A percentile compares a stretch with the other conserved stretches of the same genome.
Evolutionary conservation across 108 stramenopile species (phyloP).

Genomic region (Discostella pseudostelligera): DNA sequence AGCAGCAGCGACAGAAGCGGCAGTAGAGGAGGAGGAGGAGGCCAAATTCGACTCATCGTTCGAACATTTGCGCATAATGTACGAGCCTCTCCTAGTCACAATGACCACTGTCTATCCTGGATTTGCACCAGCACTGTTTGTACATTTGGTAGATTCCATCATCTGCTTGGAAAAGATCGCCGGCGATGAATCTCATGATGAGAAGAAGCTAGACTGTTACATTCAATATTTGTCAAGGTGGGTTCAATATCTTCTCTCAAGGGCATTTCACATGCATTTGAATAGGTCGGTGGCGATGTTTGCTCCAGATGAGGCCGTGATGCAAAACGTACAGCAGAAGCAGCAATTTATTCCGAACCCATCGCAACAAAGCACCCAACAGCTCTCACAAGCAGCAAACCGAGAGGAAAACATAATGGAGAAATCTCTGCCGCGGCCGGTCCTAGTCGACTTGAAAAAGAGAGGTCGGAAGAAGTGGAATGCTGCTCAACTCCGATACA

Average conservation of each 20-base stretch:
- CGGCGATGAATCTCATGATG: constrained; percentile 1
- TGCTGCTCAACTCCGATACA: constrained; percentile 11
- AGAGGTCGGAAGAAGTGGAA: constrained; percentile 40
- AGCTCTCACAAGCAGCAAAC: constrained; percentile 1
- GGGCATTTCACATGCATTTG: constrained; percentile 44
- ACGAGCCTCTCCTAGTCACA: constrained; percentile 52
- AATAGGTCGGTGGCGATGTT: constrained; percentile 31
- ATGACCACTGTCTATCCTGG: constrained; percentile 64
- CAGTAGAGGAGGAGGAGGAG: constrained; percentile 5
- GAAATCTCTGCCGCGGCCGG: constrained; percentile 1
- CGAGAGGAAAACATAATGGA: neutral
- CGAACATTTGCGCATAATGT: constrained; percentile 50
- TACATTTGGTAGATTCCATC: constrained; percentile 68
- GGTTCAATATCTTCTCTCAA: constrained; percentile 25
- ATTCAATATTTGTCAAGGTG: constrained; percentile 29
- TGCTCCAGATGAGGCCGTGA: neutral
- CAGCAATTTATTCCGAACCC: neutral
- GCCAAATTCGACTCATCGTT: constrained; percentile 20
- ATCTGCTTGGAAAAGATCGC: constrained; percentile 44
- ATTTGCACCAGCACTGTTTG: constrained; percentile 53
- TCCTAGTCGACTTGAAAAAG: constrained; percentile 39
- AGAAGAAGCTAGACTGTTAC: constrained; percentile 18
- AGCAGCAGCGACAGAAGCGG: constrained; percentile 4
- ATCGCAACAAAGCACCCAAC: neutral
- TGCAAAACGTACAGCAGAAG: neutral